Base-by-base conservation (phyloP, 129 eudicot genomes). In the Glebionis coronaria region DNA sequence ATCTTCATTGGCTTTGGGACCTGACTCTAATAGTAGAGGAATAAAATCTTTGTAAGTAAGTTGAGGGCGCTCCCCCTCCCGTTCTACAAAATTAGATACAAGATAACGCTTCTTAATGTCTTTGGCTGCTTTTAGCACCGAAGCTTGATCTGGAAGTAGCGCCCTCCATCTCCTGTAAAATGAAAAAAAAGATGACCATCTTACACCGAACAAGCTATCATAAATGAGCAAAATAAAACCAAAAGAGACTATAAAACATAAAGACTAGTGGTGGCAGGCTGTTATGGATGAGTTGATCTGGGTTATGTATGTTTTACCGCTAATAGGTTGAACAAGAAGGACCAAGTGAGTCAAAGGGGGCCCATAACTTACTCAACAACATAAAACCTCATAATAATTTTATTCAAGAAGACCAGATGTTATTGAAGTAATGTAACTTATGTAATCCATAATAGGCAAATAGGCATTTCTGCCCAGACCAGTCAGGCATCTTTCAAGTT, bases 71-170 rank as follows among this genome's bases (percentile, higher is more conserved):
- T 82, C 90, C 0, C 78, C 56, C 73, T 92, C 98, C 58, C 98
- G 75, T 65, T 92, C 98, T 11, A 92, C 98, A 74, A 92, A 92
- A 62, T 92, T 92, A 16, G 98, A 83, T 61, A 86, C 81, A 4
- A 86, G 28, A 42, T 86, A 90, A 16, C 57, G 79, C 74, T 73
- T 83, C 71, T 77, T 76, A 31, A 84, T 63, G 71, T 79, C 75
- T 82, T 82, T 80, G 27, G 87, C 95, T 52, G 75, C 88, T 78
- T 76, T 79, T 13, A 72, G 78, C 73, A 61, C 52, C 44, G 78
- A 85, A 40, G 77, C 95, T 71, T 92, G 84, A 65, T 81, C 60
- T 13, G 98, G 98, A 82, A 65, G 64, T 67, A 92, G 31, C 60
- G 42, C 79, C 72, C 44, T 80, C 98, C 98, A 92, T 70, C 96